These are phyloP conservation scores for Phanerochaete sordida DNA, from an alignment of 768 basidiomycete genomes.

Conservation along the genomic window DNA sequence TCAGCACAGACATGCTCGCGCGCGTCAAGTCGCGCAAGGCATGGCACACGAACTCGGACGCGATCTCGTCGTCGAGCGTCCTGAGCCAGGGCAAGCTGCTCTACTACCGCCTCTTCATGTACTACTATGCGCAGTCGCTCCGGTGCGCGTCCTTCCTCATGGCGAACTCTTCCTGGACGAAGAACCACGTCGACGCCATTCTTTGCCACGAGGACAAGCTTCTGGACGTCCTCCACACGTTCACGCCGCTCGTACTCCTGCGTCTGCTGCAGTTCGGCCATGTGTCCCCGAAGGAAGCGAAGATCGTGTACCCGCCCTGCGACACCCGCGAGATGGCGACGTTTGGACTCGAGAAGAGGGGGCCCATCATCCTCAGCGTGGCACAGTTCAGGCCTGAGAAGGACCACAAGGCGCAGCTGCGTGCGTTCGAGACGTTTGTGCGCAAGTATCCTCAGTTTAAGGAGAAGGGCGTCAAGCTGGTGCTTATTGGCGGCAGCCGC, in stretches of 20 bases:
- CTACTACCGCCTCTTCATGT: conserved; percentile 89
- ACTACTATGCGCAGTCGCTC: conserved; percentile 74
- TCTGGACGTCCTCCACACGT: conserved; percentile 42
- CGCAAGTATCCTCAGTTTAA: conserved; percentile 56
- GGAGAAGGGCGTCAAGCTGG: conserved; percentile 45
- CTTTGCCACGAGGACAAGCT: conserved; percentile 51
- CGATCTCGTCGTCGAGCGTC: conserved; percentile 50
- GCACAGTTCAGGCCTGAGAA: conserved; percentile 98
- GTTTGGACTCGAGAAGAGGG: conserved; percentile 51
- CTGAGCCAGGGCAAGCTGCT: conserved; percentile 62
- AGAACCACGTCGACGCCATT: conserved; percentile 75
- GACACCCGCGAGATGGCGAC: conserved; percentile 70
- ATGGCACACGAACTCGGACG: conserved; percentile 60
- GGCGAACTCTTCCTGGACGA: conserved; percentile 97
- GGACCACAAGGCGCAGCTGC: conserved; percentile 79
- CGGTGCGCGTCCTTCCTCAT: conserved; percentile 72
- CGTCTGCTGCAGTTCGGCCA: neutral
- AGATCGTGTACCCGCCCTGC: conserved; percentile 88
- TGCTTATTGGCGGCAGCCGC: conserved; percentile 84
- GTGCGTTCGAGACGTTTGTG: conserved; percentile 61
- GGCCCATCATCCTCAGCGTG: conserved; percentile 74
- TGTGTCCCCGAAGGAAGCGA: conserved; percentile 23
- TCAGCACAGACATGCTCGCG: conserved; percentile 89
- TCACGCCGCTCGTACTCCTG: conserved; percentile 40
- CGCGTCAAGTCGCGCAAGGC: conserved; percentile 61